Evolutionary conservation across 2,329 filamentous ascomycete genomes (phyloP), one percentile per base, ranked within the genome.

Genomic region (Phaeosphaeria sp.): DNA sequence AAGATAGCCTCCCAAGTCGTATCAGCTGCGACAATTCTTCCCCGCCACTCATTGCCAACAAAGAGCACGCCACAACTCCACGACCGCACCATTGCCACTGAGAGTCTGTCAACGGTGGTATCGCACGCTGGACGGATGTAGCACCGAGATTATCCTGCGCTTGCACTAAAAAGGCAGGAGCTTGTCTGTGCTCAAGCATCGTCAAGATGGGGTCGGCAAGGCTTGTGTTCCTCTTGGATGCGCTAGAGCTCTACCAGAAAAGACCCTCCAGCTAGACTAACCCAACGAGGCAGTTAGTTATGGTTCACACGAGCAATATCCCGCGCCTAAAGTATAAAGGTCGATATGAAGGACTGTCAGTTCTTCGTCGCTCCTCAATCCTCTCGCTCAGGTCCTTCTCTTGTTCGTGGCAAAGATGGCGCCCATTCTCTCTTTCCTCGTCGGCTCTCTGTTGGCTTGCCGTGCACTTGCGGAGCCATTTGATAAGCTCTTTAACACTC

Each of bases 401-500:
- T 20, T 20, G 41, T 52, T 48, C 27, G 59, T 54, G 50, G 58
- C 52, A 60, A 49, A 58, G 20, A 69, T 69, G 67, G 64, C 67
- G 54, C 67, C 65, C 27, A 53, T 69, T 39, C 60, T 68, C 30
- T 59, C 64, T 22, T 61, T 70, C 61, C 50, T 71, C 42, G 61
- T 68, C 43, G 60, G 64, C 59, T 69, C 67, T 23, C 52, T 71
- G 52, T 54, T 71, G 64, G 65, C 67, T 21, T 59, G 61, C 22
- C 55, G 52, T 23, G 60, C 57, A 33, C 60, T 71, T 48, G 68
- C 68, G 21, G 61, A 69, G 53, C 66, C 67, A 7, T 71, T 71
- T 25, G 68, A 71, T 54, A 69, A 68, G 63, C 62, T 71, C 1
- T 60, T 64, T 25, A 50, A 50, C 23, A 56, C 67, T 51, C 68